Percentiles rank a stretch among this genome's conserved stretches.
Evolutionary conservation across 495 filamentous ascomycete species (phyloP).

Genomic region (Delitschia confertaspora): DNA sequence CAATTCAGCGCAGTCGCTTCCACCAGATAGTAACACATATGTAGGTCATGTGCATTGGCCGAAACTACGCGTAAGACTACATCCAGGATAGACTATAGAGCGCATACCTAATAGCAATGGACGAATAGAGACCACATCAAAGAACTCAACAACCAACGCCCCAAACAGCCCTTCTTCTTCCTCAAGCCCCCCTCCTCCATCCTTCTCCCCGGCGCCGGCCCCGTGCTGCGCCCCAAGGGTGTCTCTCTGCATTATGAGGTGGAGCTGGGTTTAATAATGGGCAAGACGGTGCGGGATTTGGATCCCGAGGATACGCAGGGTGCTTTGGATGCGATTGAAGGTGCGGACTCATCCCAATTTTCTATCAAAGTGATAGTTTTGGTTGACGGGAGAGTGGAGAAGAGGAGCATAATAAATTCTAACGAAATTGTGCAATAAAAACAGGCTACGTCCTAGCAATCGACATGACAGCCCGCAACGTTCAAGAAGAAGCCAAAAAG

Average conservation of each 20-base stretch:
- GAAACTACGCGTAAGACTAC: constrained; percentile 82
- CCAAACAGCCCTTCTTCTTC: constrained; percentile 97
- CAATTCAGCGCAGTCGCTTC: neutral
- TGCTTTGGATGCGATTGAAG: constrained; percentile 47
- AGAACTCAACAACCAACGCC: constrained; percentile 76
- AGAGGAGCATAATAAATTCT: neutral
- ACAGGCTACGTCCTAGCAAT: constrained; percentile 75
- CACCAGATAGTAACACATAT: neutral
- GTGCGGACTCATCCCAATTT: constrained; percentile 10
- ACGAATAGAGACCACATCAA: constrained; percentile 73
- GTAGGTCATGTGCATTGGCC: constrained; percentile 89
- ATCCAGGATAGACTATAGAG: constrained; percentile 4
- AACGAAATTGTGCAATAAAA: neutral
- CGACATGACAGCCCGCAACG: constrained; percentile 89
- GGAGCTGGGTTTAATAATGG: constrained; percentile 81
- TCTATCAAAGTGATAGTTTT: neutral
- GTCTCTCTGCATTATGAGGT: constrained; percentile 90
- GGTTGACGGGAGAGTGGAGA: neutral
- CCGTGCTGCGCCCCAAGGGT: constrained; percentile 74
- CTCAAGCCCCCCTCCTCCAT: constrained; percentile 84
- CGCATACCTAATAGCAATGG: constrained; percentile 1
- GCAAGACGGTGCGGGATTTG: constrained; percentile 66
- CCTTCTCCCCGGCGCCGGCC: constrained; percentile 64
- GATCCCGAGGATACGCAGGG: constrained; percentile 53
- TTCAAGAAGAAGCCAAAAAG: constrained; percentile 91